These are phyloP conservation scores for Cercospora zeae-maydis DNA, from an alignment of 2,329 filamentous ascomycete genomes.

Conservation along the genomic window DNA sequence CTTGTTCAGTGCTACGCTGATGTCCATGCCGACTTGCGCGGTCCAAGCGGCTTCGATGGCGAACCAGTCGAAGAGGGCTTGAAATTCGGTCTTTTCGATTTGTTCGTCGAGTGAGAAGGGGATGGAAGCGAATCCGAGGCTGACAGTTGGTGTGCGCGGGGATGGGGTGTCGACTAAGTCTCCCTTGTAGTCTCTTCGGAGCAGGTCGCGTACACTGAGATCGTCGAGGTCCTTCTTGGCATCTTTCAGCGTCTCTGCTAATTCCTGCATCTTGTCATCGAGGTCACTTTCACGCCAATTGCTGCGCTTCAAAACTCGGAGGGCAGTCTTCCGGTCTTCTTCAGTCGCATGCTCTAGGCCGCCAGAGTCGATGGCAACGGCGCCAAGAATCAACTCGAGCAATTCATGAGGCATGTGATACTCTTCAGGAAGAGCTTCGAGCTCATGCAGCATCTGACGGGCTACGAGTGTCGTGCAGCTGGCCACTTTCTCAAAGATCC, in stretches of 20 bases:
- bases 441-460: slow-evolving; percentile 47
- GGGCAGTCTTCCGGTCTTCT: slow-evolving; percentile 40
- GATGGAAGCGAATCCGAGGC: slow-evolving; percentile 46
- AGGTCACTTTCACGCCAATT: slow-evolving; percentile 42
- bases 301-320: slow-evolving; percentile 43
- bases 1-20: slow-evolving; percentile 46
- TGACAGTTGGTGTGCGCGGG: slow-evolving; percentile 46
- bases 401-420: slow-evolving; percentile 50
- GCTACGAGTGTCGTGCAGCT: slow-evolving; percentile 48
- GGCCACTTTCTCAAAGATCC: slow-evolving; percentile 45
- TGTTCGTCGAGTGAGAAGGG: slow-evolving; percentile 48
- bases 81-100: slow-evolving; percentile 46
- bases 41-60: slow-evolving; percentile 50
- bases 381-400: slow-evolving; percentile 47
- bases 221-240: slow-evolving; percentile 45
- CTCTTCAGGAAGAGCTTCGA: slow-evolving; percentile 43
- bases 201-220: slow-evolving; percentile 44
- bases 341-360: slow-evolving; percentile 41
- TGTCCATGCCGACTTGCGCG: slow-evolving; percentile 44
- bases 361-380: slow-evolving; percentile 47
- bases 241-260: slow-evolving; percentile 40
- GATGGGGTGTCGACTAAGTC: slow-evolving; percentile 48
- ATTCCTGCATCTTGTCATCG: slow-evolving; percentile 42
- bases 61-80: slow-evolving; percentile 50
- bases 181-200: slow-evolving; percentile 49